Evolutionary conservation across 805 yeast genomes (phyloP), one percentile per base, ranked within the genome.

Genomic region (Brettanomyces sp.): DNA sequence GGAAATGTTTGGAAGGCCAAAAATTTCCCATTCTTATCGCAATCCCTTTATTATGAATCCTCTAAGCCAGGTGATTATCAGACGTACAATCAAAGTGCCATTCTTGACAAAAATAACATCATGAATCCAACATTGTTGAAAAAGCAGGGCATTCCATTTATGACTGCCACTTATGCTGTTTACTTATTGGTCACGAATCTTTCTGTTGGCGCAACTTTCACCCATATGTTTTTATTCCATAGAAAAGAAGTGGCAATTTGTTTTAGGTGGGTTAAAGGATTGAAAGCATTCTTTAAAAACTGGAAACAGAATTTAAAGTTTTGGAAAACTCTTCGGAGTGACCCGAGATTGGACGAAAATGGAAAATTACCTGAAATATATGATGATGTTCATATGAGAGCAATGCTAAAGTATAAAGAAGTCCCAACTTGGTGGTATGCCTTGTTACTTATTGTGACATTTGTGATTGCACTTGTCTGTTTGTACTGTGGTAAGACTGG

Each of bases 391-490:
- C 46, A 39, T 36, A 38, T 38, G 28, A 68, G 82, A 51, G 68
- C 79, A 47, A 80, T 81, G 83, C 57, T 52, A 41, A 64, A 61
- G 46, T 82, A 82, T 58, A 70, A 70, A 36, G 86, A 82, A 51
- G 85, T 79, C 18, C 91, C 91, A 1, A 82, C 76, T 50, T 77
- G 80, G 80, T 82, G 88, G 88, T 82, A 74, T 54, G 54, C 64
- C 4, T 47, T 61, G 4, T 64, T 75, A 9, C 65, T 79, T 34
- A 45, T 75, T 23, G 50, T 64, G 22, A 25, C 32, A n/a, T 39
- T 44, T 33, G 46, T 40, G n/a, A 36, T 41, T 23, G 42, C 46
- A 14, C 6, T 65, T 35, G 58, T 70, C 37, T 54, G 65, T 39
- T 61, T 59, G 1, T 72, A 70, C 62, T 63, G 71, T 40, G 68